Base-by-base conservation (phyloP, 345 rosid genomes). In the Geranium rotundifolium region DNA sequence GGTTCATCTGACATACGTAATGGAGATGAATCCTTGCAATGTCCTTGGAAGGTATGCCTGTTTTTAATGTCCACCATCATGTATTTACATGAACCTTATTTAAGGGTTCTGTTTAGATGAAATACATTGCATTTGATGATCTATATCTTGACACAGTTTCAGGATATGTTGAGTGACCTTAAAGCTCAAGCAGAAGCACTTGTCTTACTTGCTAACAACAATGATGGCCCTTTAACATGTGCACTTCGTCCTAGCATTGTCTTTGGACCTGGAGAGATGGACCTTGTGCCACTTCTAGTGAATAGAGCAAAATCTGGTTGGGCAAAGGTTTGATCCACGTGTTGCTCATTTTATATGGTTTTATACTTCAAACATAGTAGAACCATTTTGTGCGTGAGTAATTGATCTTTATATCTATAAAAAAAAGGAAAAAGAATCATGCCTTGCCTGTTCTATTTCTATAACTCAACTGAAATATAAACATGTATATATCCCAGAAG, bases 131-230 rank as follows among this genome's bases (percentile, higher is more conserved):
- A 37, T 62, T 49, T 69, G 63, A 65, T 65, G 41, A 34, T 34
- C 41, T 73, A 59, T 65, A 10, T 65, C 57, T 9, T 59, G 55
- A 62, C 77, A 69, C 83, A 92, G 98, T 85, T 84, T 62, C 76
- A 69, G 29, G 89, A 86, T 58, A 72, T 63, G 74, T 56, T 84
- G 75, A 85, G 69, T 78, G 98, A 89, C 73, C 87, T 92, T 54
- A 93, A 80, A 77, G 93, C 93, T 81, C 97, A 93, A 76, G 96
- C 97, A 29, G 99, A 93, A 74, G 86, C 79, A 14, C 69, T 86
- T 69, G 66, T 93, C 65, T 75, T 83, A 64, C 77, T 69, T 76
- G 95, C 99, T 60, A 90, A 93, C 63, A 73, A 84, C 63, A 72
- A 73, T 65, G 86, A 85, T 67, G 90, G 97, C 66, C 89, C 90